These are phyloP conservation scores for Nicotiana attenuata DNA, from an alignment of 257 asterid genomes.

Conservation along the genomic window DNA sequence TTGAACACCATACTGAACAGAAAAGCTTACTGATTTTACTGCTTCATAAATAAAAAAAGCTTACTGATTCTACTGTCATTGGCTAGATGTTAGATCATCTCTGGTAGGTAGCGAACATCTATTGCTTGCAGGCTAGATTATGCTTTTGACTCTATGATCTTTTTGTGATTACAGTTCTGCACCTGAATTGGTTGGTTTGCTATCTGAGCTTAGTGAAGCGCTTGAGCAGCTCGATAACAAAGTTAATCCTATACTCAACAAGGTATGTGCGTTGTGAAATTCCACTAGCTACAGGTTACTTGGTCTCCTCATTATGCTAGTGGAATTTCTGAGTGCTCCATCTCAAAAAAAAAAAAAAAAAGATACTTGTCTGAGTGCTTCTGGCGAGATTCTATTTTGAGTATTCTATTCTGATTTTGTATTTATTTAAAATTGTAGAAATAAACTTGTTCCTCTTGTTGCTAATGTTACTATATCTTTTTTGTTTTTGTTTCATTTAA, in stretches of 20 bases:
- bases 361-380: not conserved
- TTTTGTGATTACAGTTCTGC: conserved; percentile 67
- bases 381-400: not conserved
- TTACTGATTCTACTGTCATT: not conserved
- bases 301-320: not conserved
- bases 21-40: not conserved
- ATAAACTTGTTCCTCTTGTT: no score
- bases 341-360: no score
- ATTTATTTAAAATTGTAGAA: no score
- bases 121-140: not conserved
- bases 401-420: no score
- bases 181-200: conserved; percentile 83
- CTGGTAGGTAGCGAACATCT: not conserved
- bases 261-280: conserved; percentile 37
- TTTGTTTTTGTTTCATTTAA: no score
- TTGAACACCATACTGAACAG: not conserved
- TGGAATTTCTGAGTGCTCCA: no score
- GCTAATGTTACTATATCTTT: no score
- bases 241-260: conserved; percentile 67
- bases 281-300: not conserved
- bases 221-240: conserved; percentile 67
- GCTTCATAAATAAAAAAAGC: no score
- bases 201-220: conserved; percentile 76
- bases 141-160: conserved; percentile 11
- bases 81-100: not conserved